phyloP scores from a whole-genome alignment of 768 basidiomycete species.

The Kwoniella sp. region DNA sequence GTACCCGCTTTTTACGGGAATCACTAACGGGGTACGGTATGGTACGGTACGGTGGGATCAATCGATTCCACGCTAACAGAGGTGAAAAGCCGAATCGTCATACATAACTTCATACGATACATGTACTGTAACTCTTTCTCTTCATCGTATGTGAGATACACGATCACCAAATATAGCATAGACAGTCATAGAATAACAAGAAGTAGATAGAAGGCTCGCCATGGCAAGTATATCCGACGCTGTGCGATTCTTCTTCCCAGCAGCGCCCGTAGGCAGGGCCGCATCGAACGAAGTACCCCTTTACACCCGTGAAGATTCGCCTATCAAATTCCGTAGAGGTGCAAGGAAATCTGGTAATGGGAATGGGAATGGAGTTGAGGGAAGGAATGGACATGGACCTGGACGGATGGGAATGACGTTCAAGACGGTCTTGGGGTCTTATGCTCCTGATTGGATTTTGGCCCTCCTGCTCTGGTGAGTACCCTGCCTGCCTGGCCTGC shows the following conservation, averaged over 20 bases:
- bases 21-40: too few relatives aligned
- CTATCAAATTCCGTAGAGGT: conserved; percentile 1
- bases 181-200: too few relatives aligned
- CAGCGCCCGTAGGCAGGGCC: conserved; percentile 21
- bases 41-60: too few relatives aligned
- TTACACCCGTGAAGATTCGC: conserved; percentile 15
- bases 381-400: neutral
- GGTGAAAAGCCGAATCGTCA: too few relatives aligned
- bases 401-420: conserved; percentile 32
- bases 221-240: conserved; percentile 2
- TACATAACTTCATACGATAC: too few relatives aligned
- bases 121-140: too few relatives aligned
- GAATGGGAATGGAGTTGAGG: neutral
- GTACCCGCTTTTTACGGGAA: too few relatives aligned
- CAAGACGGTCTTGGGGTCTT: conserved; percentile 37
- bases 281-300: conserved; percentile 9
- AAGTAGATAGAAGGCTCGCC: too few relatives aligned
- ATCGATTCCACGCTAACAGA: too few relatives aligned
- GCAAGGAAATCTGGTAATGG: neutral
- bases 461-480: conserved; percentile 50
- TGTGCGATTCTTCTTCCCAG: conserved; percentile 49
- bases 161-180: too few relatives aligned
- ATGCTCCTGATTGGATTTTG: conserved; percentile 50
- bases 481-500: neutral
- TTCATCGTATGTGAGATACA: too few relatives aligned